Evolutionary conservation across 371 early-diverging fungal species (phyloP).

Genomic region (Mortierella sp.): DNA sequence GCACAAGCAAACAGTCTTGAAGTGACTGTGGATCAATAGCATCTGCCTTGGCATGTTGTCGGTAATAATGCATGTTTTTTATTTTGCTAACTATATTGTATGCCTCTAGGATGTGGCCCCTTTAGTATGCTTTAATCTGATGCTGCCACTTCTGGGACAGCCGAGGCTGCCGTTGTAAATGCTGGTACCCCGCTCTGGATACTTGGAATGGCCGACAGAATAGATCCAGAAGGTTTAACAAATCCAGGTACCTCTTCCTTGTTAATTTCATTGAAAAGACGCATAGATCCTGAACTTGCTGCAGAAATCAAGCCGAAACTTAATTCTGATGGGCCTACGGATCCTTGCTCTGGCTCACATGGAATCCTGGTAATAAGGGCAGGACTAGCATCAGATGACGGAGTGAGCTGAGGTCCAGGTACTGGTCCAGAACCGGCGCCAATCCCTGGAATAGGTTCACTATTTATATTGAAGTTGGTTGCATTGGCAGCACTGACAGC

Average conservation of each 20-base stretch:
- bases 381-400: not conserved
- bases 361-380: not conserved
- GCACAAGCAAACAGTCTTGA: no score
- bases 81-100: no score
- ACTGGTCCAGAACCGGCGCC: not conserved
- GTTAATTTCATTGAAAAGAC: not conserved
- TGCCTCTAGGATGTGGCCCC: no score
- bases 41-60: no score
- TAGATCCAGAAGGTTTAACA: not conserved
- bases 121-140: no score
- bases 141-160: not conserved
- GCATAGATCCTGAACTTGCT: not conserved
- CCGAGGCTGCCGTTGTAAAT: not conserved
- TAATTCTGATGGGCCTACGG: not conserved
- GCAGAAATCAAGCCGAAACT: not conserved
- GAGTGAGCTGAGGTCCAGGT: not conserved
- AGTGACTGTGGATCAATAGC: no score
- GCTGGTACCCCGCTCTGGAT: not conserved
- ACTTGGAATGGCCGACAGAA: not conserved
- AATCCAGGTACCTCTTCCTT: not conserved
- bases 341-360: not conserved
- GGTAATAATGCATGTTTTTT: no score
- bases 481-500: constrained; percentile 19
- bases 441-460: not conserved
- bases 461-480: not conserved